Percentiles rank a stretch among this genome's conserved stretches.
Evolutionary conservation across 257 asterid species (phyloP).

Genomic region (Agastache rugosa): DNA sequence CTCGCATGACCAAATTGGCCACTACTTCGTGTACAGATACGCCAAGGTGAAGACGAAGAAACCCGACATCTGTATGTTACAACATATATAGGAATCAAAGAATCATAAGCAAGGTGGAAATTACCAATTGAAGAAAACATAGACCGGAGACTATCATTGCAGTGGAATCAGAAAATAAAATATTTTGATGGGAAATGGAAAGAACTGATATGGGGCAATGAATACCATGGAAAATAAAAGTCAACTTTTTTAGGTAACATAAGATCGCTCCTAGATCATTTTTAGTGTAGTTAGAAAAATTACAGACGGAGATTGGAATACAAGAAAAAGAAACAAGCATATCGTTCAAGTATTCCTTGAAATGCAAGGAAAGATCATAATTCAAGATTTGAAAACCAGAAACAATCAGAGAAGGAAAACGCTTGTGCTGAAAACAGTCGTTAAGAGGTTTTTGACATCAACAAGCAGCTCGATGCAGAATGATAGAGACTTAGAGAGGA

Average conservation of each 20-base stretch:
- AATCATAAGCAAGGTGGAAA: neutral
- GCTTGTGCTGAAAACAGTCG: constrained; percentile 17
- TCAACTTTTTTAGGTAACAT: neutral
- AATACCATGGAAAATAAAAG: neutral
- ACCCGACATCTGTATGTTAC: constrained; percentile 81
- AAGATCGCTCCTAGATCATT: neutral
- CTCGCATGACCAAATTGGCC: constrained; percentile 15
- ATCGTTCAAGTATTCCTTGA: neutral
- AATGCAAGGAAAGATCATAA: neutral
- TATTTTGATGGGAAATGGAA: neutral
- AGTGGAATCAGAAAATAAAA: neutral
- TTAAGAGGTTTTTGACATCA: constrained; percentile 7
- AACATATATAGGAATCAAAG: too few species aligned
- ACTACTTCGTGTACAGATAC: constrained; percentile 73
- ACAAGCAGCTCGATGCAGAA: neutral
- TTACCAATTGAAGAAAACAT: neutral
- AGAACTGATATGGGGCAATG: neutral
- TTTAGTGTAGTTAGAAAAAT: neutral
- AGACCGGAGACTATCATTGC: neutral
- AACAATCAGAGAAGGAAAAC: neutral
- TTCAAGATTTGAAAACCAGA: neutral
- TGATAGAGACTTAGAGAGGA: neutral
- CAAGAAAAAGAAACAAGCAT: neutral
- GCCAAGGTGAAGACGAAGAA: constrained; percentile 67
- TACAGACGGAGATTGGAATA: neutral